These are phyloP conservation scores for Camellia oleifera DNA, from an alignment of 179 eudicot species.

Conservation along the genomic window DNA sequence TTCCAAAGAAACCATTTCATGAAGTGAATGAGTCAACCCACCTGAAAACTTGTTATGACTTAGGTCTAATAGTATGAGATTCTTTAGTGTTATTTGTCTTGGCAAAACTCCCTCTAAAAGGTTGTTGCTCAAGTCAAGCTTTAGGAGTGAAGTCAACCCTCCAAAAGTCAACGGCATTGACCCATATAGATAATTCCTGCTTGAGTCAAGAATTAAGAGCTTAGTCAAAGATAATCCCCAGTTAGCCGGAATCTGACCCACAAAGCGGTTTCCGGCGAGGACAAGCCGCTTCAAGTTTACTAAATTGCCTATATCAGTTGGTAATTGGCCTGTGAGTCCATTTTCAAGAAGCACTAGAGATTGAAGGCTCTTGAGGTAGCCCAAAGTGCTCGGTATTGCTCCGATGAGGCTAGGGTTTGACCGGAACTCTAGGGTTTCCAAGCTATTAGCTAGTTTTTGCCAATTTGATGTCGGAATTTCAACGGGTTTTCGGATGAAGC, in stretches of 20 bases:
- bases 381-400: constrained; percentile 33
- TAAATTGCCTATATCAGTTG: constrained; percentile 37
- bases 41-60: constrained; percentile 49
- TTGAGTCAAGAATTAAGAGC: constrained; percentile 53
- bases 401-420: constrained; percentile 57
- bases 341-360: constrained; percentile 53
- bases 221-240: constrained; percentile 36
- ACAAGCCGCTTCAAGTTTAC: constrained; percentile 46
- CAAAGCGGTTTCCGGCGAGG: constrained; percentile 43
- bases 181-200: constrained; percentile 54
- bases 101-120: constrained; percentile 44
- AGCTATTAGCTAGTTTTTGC: constrained; percentile 33
- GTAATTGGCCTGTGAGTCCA: constrained; percentile 46
- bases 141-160: constrained; percentile 40
- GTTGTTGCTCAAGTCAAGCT: constrained; percentile 63
- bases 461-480: constrained; percentile 39
- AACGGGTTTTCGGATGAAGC: constrained; percentile 26
- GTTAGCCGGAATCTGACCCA: constrained; percentile 37
- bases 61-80: constrained; percentile 47
- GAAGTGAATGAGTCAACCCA: constrained; percentile 33
- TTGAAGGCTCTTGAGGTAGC: constrained; percentile 35
- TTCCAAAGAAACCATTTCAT: constrained; percentile 48
- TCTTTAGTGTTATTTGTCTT: constrained; percentile 32
- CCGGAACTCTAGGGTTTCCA: constrained; percentile 53
- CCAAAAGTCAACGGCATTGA: constrained; percentile 39